phyloP scores from a whole-genome alignment of 768 basidiomycete species.

The Collybiopsis luxurians region DNA sequence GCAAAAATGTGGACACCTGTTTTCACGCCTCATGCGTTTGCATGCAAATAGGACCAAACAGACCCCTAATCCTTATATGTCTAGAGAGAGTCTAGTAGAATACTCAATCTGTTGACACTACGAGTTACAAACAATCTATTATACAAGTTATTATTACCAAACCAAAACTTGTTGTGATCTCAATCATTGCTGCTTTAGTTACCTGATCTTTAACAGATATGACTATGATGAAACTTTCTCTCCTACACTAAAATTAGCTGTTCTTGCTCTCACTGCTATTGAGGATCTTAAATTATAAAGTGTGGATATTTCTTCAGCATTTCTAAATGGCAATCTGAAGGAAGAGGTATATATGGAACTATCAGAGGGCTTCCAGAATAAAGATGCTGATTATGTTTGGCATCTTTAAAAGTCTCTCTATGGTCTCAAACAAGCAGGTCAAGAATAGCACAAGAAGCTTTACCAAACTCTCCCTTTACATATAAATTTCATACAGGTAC shows the following conservation, averaged over 20 bases:
- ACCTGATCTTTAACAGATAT: too few species aligned
- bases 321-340: conserved; percentile 25
- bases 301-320: conserved; percentile 27
- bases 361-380: conserved; percentile 17
- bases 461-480: conserved; percentile 13
- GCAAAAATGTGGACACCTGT: too few species aligned
- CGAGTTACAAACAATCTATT: too few species aligned
- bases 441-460: conserved; percentile 34
- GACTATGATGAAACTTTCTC: conserved; percentile 39
- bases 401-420: conserved; percentile 33
- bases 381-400: not conserved
- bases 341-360: conserved; percentile 33
- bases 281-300: conserved; percentile 25
- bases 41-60: too few species aligned
- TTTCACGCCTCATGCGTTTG: too few species aligned
- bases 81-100: too few species aligned
- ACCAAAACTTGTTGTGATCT: too few species aligned
- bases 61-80: too few species aligned
- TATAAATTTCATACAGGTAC: conserved; percentile 19
- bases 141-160: too few species aligned
- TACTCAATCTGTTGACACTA: too few species aligned
- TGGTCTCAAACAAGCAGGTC: conserved; percentile 39
- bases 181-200: too few species aligned
- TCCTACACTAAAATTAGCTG: conserved; percentile 18
- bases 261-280: conserved; percentile 16